These are phyloP conservation scores for Microsporum audouinii DNA, from an alignment of 2,329 filamentous ascomycete species.

Conservation along the genomic window DNA sequence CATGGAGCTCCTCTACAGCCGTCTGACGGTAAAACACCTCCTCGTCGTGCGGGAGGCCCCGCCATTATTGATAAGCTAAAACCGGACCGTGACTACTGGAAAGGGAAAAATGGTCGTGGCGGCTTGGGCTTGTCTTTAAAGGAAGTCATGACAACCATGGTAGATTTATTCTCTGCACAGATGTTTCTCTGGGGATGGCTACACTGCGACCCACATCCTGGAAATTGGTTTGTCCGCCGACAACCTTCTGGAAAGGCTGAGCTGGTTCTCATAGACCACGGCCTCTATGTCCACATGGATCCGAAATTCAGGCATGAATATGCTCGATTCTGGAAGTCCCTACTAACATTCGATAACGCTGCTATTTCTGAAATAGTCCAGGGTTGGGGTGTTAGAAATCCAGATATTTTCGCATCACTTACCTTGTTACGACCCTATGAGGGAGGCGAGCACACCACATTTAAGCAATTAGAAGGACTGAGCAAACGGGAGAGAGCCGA, in stretches of 20 bases:
- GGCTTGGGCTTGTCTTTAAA: slow-evolving; percentile 73
- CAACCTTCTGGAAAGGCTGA: slow-evolving; percentile 71
- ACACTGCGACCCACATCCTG: slow-evolving; percentile 93
- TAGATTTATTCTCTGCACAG: slow-evolving; percentile 91
- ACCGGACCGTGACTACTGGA: slow-evolving; percentile 69
- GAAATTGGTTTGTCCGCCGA: slow-evolving; percentile 91
- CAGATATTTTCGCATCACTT: slow-evolving; percentile 82
- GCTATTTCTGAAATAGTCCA: slow-evolving; percentile 61
- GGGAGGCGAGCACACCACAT: slow-evolving; percentile 62
- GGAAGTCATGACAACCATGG: slow-evolving; percentile 91
- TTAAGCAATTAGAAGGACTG: slow-evolving; percentile 42
- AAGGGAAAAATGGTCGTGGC: slow-evolving; percentile 57
- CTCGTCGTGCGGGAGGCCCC: slow-evolving; percentile 21
- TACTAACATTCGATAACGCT: slow-evolving; percentile 85
- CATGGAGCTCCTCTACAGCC: slow-evolving; percentile 52
- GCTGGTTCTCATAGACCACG: slow-evolving; percentile 92
- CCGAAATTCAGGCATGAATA: slow-evolving; percentile 78
- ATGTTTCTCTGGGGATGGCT: slow-evolving; percentile 96
- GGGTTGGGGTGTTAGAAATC: slow-evolving; percentile 77
- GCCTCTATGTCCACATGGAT: slow-evolving; percentile 85
- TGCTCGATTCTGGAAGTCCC: slow-evolving; percentile 79
- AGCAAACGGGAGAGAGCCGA: slow-evolving; percentile 45
- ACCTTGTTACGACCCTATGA: slow-evolving; percentile 85
- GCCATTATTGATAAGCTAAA: slow-evolving; percentile 52
- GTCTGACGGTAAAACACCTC: slow-evolving; percentile 34